Evolutionary conservation across 805 yeast species (phyloP), one percentile per base, ranked within the genome.

Genomic region (Saccharomyces paradoxus): DNA sequence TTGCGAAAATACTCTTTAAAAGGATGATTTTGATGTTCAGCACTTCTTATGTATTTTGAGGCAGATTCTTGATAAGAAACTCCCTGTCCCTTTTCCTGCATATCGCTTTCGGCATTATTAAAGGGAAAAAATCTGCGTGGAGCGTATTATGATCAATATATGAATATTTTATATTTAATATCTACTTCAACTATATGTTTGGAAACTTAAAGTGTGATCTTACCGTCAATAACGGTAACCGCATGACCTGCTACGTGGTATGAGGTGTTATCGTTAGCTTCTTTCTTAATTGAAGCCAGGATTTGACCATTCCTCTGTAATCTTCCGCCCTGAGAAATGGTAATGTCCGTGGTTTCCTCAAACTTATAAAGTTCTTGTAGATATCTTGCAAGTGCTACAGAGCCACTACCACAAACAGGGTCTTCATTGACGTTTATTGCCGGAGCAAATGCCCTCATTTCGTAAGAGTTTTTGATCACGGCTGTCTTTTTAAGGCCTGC

Each of bases 341-440:
- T 32, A 24, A 73, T 54, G 0, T 47, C 41, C 1, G 61, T 60
- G 1, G 64, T 56, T 13, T 55, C 58, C 26, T 55, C 53, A 53
- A 59, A 61, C 2, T 60, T 60, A 30, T 65, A 53, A 1, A 57
- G 31, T 2, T 63, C 64, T 48, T 71, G 65, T 46, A 72, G 49
- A 26, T 65, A 60, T 31, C 67, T 63, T 14, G 63, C 65, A 32
- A 70, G 61, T 0, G 75, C 68, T 13, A 67, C 67, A 1, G 74
- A 69, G n/a, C 83, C 83, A 56, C 77, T 72, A 2, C 83, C 83
- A 63, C 83, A 79, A 8, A 77, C 83, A 1, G 82, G 82, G 61
- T 79, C 83, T 56, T 80, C 83, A n/a, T 57, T 50, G 0, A 72
- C 66, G 14, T 72, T 74, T 2, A 54, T 59, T 4, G 30, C 50